Conservation (phyloP, 768 basidiomycete genomes). For the Podaxis sp. region DNA sequence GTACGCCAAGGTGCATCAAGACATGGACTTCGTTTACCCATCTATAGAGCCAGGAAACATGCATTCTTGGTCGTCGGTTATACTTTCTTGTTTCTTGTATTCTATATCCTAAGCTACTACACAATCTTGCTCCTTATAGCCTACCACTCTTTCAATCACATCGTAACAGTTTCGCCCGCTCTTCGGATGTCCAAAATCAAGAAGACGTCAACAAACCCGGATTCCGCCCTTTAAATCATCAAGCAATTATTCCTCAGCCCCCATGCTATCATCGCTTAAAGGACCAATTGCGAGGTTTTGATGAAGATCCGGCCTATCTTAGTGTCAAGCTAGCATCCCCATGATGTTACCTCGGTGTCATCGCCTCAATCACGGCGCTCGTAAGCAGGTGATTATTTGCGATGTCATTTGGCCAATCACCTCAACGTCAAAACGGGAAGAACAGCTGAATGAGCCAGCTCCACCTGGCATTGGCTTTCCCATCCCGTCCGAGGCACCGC, state of each 20-base stretch:
- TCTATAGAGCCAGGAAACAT: neutral
- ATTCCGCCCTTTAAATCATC: neutral
- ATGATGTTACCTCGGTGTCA: neutral
- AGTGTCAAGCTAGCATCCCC: neutral
- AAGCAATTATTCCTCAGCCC: neutral
- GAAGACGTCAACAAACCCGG: neutral
- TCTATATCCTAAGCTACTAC: neutral
- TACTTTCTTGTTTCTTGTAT: neutral
- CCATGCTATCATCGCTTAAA: neutral
- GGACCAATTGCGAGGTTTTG: neutral
- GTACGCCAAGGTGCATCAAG: neutral
- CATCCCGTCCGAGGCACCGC: neutral
- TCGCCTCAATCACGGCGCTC: neutral
- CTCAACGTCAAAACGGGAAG: neutral
- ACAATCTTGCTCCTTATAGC: neutral
- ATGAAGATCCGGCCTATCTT: conserved; percentile 23
- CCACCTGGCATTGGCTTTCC: neutral
- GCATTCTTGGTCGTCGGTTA: neutral
- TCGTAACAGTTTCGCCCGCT: neutral
- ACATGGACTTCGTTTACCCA: neutral
- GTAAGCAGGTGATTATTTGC: conserved; percentile 1
- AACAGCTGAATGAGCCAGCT: neutral
- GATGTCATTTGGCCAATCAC: neutral
- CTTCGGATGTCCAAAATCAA: neutral
- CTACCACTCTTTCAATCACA: conserved; percentile 1